Evolutionary conservation across 2,329 filamentous ascomycete species (phyloP).

Genomic region (Colletotrichum nymphaeae): DNA sequence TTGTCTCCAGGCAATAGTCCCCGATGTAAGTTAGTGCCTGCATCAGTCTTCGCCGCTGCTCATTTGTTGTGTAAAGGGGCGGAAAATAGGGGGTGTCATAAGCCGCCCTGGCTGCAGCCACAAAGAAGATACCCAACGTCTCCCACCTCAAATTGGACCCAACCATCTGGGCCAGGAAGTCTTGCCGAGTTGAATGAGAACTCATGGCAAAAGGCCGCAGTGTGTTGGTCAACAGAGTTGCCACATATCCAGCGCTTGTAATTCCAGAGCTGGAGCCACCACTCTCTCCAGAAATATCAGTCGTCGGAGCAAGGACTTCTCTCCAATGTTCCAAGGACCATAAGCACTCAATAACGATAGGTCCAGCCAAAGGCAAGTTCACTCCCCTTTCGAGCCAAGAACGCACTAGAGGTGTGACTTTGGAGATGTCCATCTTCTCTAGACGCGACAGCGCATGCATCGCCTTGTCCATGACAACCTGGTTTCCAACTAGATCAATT

Average conservation of each 20-base stretch:
- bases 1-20: slow-evolving; percentile 27
- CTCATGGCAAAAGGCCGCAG: not conserved
- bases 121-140: not conserved
- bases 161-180: not conserved
- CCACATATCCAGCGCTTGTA: not conserved
- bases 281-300: not conserved
- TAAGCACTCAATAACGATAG: not conserved
- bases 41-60: not conserved
- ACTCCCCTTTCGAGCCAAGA: not conserved
- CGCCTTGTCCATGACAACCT: not conserved
- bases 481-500: not conserved
- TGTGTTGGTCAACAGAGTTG: not conserved
- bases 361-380: not conserved
- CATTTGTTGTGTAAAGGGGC: not conserved
- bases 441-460: slow-evolving; percentile 4
- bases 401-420: not conserved
- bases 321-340: not conserved
- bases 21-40: not conserved
- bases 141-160: not conserved
- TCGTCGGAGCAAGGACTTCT: not conserved
- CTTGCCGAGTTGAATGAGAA: not conserved
- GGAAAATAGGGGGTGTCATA: not conserved
- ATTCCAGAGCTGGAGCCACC: not conserved
- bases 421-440: not conserved
- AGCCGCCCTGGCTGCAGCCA: not conserved